A percentile compares a stretch with the other conserved stretches of the same genome.
These are phyloP conservation scores for Letharia columbiana DNA, from an alignment of 495 filamentous ascomycete genomes.

Conservation along the genomic window DNA sequence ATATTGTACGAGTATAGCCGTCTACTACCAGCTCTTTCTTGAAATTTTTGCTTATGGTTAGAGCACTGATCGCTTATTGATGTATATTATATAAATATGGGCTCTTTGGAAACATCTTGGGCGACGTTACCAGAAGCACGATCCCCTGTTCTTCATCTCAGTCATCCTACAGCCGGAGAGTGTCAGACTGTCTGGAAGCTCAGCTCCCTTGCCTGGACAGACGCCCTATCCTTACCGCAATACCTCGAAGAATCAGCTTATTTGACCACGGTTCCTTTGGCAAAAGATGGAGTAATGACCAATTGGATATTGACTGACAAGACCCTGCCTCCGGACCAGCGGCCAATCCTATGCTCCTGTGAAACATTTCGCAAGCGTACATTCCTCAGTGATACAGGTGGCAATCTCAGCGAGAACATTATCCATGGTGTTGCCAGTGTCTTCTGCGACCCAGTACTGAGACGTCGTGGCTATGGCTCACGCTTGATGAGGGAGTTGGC, in stretches of 20 bases:
- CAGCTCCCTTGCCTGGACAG: constrained; percentile 17
- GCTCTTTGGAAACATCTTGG: not conserved
- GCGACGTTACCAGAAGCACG: constrained; percentile 8
- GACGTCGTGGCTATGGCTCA: constrained; percentile 19
- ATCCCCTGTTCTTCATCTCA: constrained; percentile 15
- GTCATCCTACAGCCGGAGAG: constrained; percentile 16
- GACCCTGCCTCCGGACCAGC: constrained; percentile 11
- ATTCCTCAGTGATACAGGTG: constrained; percentile 10
- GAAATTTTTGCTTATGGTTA: not conserved
- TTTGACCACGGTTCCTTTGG: constrained; percentile 22
- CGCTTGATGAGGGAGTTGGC: constrained; percentile 24
- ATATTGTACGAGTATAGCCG: not conserved
- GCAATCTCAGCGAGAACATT: constrained; percentile 19
- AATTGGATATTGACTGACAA: constrained; percentile 22
- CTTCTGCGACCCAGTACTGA: constrained; percentile 17
- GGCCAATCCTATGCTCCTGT: constrained; percentile 22
- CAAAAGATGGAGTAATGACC: constrained; percentile 24
- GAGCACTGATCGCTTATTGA: not conserved
- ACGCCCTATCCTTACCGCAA: constrained; percentile 10
- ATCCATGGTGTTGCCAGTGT: constrained; percentile 25
- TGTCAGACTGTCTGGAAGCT: constrained; percentile 7
- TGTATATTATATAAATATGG: not conserved
- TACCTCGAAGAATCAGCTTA: constrained; percentile 22
- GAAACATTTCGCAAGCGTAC: constrained; percentile 21
- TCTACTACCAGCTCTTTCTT: not conserved